These are phyloP conservation scores for Fraxinus angustifolia DNA, from an alignment of 305 asterid species.

Conservation along the genomic window DNA sequence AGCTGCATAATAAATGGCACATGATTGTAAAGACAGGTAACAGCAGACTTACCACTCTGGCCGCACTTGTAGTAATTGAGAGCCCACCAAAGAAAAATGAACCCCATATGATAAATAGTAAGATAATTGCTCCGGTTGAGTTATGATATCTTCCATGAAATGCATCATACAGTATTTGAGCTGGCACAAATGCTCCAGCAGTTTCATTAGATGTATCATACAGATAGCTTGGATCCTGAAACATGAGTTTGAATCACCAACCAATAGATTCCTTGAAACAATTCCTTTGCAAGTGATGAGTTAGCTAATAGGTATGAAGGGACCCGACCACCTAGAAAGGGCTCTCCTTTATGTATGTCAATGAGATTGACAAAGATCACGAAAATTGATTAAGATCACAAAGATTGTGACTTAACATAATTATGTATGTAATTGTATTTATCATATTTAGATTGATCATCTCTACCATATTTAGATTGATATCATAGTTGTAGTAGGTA, in stretches of 20 bases:
- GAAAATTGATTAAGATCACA: neutral
- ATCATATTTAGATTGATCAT: neutral
- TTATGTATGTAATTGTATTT: neutral
- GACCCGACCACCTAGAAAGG: neutral
- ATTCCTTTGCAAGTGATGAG: neutral
- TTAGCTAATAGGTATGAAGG: neutral
- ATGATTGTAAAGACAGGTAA: neutral
- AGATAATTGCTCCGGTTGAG: constrained; percentile 32
- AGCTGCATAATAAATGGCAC: neutral
- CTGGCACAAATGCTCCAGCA: constrained; percentile 42
- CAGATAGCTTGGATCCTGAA: constrained; percentile 31
- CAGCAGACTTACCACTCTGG: constrained; percentile 32
- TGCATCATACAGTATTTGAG: constrained; percentile 46
- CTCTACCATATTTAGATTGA: neutral
- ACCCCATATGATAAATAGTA: constrained; percentile 39
- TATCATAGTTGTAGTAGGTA: neutral
- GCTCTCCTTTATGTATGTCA: neutral
- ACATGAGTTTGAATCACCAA: neutral
- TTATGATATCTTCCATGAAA: constrained; percentile 35
- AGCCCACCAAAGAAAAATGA: constrained; percentile 50
- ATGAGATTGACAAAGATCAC: neutral
- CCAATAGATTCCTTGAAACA: neutral
- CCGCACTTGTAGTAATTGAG: constrained; percentile 42
- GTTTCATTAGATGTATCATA: constrained; percentile 38
- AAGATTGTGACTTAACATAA: neutral